Evolutionary conservation across 169 alveolate genomes (phyloP).

Genomic region (Plasmodium fragile): DNA sequence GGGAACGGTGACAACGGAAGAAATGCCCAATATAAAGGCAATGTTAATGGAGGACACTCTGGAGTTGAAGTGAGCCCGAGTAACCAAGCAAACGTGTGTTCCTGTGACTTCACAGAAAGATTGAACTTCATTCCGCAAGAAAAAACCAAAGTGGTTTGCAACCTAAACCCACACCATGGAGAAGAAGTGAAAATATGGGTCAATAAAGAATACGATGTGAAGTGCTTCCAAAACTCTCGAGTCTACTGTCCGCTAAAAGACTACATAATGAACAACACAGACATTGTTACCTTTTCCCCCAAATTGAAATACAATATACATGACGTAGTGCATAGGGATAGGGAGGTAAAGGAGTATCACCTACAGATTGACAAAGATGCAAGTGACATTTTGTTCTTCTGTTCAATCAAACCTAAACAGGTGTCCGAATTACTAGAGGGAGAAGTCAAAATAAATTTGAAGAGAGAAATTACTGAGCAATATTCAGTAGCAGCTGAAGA

Average conservation of each 20-base stretch:
- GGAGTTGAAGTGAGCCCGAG: background rate
- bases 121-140: conserved; percentile 19
- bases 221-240: conserved; percentile 33
- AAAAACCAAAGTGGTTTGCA: conserved; percentile 43
- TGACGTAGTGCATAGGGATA: conserved; percentile 1
- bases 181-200: conserved; percentile 47
- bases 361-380: conserved; percentile 40
- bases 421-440: conserved; percentile 49
- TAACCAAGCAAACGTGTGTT: background rate
- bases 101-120: conserved; percentile 58
- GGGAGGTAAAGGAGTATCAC: conserved; percentile 25
- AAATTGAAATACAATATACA: conserved; percentile 19
- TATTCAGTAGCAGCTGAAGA: conserved; percentile 8
- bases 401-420: conserved; percentile 53
- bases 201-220: conserved; percentile 59
- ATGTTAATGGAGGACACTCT: background rate
- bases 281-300: conserved; percentile 23
- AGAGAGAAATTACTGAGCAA: conserved; percentile 53
- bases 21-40: background rate
- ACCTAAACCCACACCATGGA: conserved; percentile 45
- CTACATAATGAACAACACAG: conserved; percentile 8
- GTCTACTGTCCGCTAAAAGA: conserved; percentile 53
- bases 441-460: conserved; percentile 50
- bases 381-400: conserved; percentile 46
- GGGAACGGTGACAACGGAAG: background rate